Percentiles rank a stretch among this genome's conserved stretches.
Evolutionary conservation across 331 rosid species (phyloP).

Genomic region (Telfairia occidentalis): DNA sequence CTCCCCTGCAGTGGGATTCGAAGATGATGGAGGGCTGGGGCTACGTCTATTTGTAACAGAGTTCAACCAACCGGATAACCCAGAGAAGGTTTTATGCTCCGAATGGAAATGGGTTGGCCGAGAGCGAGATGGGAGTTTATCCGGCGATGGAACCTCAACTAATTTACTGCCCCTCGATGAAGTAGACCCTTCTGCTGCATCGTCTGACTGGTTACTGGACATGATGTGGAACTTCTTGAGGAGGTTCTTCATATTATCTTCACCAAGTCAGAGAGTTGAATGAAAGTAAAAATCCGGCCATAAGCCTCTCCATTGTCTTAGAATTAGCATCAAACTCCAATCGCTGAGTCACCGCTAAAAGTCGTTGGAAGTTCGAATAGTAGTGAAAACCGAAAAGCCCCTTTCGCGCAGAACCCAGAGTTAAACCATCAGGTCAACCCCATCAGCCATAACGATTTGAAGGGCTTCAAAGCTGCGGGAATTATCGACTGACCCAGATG

Average conservation of each 20-base stretch:
- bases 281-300: constrained; percentile 41
- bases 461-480: constrained; percentile 28
- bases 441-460: constrained; percentile 27
- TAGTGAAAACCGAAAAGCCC: constrained; percentile 21
- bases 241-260: constrained; percentile 71
- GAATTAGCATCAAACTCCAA: constrained; percentile 52
- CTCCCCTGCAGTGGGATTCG: constrained; percentile 31
- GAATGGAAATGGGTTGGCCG: constrained; percentile 23
- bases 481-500: constrained; percentile 36
- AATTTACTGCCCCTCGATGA: constrained; percentile 51
- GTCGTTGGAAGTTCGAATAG: constrained; percentile 18
- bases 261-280: constrained; percentile 19
- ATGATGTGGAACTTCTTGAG: constrained; percentile 77
- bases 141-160: constrained; percentile 39
- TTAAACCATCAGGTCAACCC: constrained; percentile 22
- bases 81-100: constrained; percentile 55
- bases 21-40: constrained; percentile 39
- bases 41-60: constrained; percentile 52
- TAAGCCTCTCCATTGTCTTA: constrained; percentile 58
- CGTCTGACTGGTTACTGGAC: constrained; percentile 57
- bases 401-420: constrained; percentile 12
- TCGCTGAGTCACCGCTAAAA: constrained; percentile 23
- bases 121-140: constrained; percentile 32
- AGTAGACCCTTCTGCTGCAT: constrained; percentile 43
- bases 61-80: constrained; percentile 64